Percentiles rank a stretch among this genome's conserved stretches.
phyloP scores from a whole-genome alignment of 169 alveolate species.

The Plasmodium falciparum region DNA sequence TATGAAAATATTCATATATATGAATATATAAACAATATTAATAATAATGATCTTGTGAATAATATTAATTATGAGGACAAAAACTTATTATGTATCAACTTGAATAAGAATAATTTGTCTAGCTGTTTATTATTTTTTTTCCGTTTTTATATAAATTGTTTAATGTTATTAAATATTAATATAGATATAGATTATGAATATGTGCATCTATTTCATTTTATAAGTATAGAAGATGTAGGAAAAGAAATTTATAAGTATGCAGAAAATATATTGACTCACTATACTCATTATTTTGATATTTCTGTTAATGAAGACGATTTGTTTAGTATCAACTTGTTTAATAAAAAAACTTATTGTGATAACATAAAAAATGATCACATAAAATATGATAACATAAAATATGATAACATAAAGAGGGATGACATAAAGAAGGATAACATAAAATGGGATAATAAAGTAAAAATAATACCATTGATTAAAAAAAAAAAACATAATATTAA shows the following conservation, averaged over 20 bases:
- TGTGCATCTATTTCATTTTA: slow-evolving; percentile 41
- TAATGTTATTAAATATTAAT: slow-evolving; percentile 32
- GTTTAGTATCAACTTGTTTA: slow-evolving; percentile 20
- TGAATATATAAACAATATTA: slow-evolving; percentile 7
- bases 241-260: slow-evolving; percentile 10
- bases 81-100: neutral
- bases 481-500: too few relatives aligned
- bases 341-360: neutral
- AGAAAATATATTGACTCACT: slow-evolving; percentile 21
- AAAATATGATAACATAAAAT: too few relatives aligned
- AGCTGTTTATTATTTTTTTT: slow-evolving; percentile 23
- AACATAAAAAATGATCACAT: too few relatives aligned
- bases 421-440: too few relatives aligned
- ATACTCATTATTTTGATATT: slow-evolving; percentile 19
- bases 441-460: too few relatives aligned
- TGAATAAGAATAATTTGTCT: neutral
- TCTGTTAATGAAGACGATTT: slow-evolving; percentile 12
- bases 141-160: slow-evolving; percentile 66
- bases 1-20: slow-evolving; percentile 20
- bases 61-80: too few relatives aligned
- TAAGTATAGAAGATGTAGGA: neutral
- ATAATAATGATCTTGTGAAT: neutral
- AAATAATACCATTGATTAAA: too few relatives aligned
- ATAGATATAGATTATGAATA: slow-evolving; percentile 53
- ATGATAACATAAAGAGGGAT: too few relatives aligned